Base-by-base conservation (phyloP, 306 rosid genomes). In the Alnus rubra region DNA sequence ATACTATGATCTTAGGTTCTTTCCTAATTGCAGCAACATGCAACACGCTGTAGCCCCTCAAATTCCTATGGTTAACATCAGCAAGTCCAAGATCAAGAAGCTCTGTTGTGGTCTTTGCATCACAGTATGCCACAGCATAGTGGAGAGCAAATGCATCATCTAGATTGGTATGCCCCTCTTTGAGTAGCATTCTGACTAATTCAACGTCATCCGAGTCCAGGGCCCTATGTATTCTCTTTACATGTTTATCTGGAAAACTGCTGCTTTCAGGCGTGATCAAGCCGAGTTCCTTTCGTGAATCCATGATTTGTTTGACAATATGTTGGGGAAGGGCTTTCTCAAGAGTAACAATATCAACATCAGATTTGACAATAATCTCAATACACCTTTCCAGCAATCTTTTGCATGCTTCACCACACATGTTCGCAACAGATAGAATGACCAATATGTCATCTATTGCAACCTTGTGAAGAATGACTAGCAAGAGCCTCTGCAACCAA, bases 121-220 rank as follows among this genome's bases (percentile, higher is more conserved):
- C 87, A 10, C 94, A 91, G 80, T 89, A 89, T 4, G 93, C 86
- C 49, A 86, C 93, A 18, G 93, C 89, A 58, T 88, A 86, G 77
- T 89, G 97, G 59, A 91, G 91, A n/a, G 94, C 94, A 77, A 55
- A 68, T 1, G 91, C 92, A 19, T 89, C 90, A 50, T 92, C 91
- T 9, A 92, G 85, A 81, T 78, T 87, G 1, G 90, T 86, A 37
- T 92, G 87, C 9, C 82, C 92, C 71, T 88, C 97, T 73, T 83
- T 92, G 67, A 92, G 76, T 18, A 92, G 87, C 88, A 89, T 74
- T 52, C 88, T 82, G 4, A 92, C 91, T 52, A 89, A 70, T 74
- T 88, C 97, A 35, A 88, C 85, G 37, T 92, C 94, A 31, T 89
- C 91, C 1, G 92, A 92, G 69, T 92, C 97, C 19, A 92, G 58